phyloP scores from a whole-genome alignment of 2,329 filamentous ascomycete species.

The Fusarium pseudocircinatum region DNA sequence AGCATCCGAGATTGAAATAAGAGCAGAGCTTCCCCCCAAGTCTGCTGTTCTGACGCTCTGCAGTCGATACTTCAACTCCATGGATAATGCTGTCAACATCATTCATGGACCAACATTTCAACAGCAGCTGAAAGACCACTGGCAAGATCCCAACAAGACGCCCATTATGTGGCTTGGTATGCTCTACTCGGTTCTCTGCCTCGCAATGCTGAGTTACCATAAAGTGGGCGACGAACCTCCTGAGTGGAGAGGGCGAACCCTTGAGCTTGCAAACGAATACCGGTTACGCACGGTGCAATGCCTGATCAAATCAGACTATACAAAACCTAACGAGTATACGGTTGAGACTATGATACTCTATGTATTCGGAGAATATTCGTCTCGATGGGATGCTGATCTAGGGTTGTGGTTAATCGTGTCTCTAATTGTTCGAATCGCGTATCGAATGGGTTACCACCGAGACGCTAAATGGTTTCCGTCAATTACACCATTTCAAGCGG shows the following conservation, averaged over 20 bases:
- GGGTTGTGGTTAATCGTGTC: slow-evolving; percentile 69
- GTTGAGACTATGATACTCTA: slow-evolving; percentile 83
- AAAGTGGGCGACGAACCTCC: slow-evolving; percentile 82
- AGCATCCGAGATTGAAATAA: slow-evolving; percentile 78
- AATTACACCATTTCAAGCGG: slow-evolving; percentile 76
- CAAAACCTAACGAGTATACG: slow-evolving; percentile 76
- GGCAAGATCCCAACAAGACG: slow-evolving; percentile 77
- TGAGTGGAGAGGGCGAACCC: slow-evolving; percentile 75
- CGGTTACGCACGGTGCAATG: slow-evolving; percentile 80
- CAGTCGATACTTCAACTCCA: slow-evolving; percentile 88
- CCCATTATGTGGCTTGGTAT: slow-evolving; percentile 82
- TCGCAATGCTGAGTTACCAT: slow-evolving; percentile 82
- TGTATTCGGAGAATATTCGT: slow-evolving; percentile 78
- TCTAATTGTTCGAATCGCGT: slow-evolving; percentile 64
- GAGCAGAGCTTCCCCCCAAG: slow-evolving; percentile 82
- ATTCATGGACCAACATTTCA: slow-evolving; percentile 89
- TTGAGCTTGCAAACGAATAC: slow-evolving; percentile 71
- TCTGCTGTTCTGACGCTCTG: slow-evolving; percentile 86
- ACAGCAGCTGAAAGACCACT: slow-evolving; percentile 71
- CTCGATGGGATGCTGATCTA: slow-evolving; percentile 77
- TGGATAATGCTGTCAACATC: slow-evolving; percentile 75
- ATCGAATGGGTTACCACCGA: slow-evolving; percentile 81
- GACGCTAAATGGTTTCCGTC: slow-evolving; percentile 79
- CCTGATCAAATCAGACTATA: slow-evolving; percentile 79
- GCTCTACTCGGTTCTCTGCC: slow-evolving; percentile 78